phyloP scores from a whole-genome alignment of 495 filamentous ascomycete genomes.

The Friedmanniomyces simplex region DNA sequence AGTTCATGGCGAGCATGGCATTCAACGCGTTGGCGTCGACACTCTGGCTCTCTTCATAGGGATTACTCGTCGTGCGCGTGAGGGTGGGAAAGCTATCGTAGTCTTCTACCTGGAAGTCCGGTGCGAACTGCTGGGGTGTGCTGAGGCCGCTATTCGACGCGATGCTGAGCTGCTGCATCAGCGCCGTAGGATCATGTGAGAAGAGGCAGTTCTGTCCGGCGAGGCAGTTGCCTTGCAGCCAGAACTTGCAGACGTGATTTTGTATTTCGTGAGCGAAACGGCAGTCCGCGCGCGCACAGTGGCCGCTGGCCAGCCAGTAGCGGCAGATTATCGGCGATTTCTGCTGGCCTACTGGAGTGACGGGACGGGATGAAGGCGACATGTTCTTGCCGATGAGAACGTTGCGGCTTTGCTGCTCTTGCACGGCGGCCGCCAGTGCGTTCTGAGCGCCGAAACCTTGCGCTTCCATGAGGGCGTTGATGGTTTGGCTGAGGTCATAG shows the following conservation, averaged over 20 bases:
- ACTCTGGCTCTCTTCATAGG: constrained; percentile 14
- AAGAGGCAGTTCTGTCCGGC: constrained; percentile 93
- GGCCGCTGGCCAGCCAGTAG: constrained; percentile 85
- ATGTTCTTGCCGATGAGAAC: constrained; percentile 89
- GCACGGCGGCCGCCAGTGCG: constrained; percentile 6
- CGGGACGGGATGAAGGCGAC: constrained; percentile 59
- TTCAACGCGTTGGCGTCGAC: constrained; percentile 11
- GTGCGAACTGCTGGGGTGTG: constrained; percentile 42
- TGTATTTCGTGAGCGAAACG: constrained; percentile 94
- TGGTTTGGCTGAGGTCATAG: constrained; percentile 85
- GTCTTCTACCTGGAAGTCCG: constrained; percentile 75
- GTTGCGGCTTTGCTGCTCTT: constrained; percentile 25
- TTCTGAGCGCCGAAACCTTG: constrained; percentile 23
- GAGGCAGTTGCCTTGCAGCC: constrained; percentile 92
- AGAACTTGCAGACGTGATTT: constrained; percentile 98
- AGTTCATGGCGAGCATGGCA: constrained; percentile 4
- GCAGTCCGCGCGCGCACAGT: constrained; percentile 90
- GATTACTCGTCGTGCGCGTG: constrained; percentile 38
- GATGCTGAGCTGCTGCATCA: constrained; percentile 35
- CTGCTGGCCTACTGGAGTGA: constrained; percentile 63
- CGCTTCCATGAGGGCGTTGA: constrained; percentile 70
- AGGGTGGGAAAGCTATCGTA: constrained; percentile 83
- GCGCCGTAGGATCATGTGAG: constrained; percentile 77
- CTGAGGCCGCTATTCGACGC: constrained; percentile 39
- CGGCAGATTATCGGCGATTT: constrained; percentile 76